phyloP scores from a whole-genome alignment of 495 filamentous ascomycete genomes.

The Penicillium chermesinum region DNA sequence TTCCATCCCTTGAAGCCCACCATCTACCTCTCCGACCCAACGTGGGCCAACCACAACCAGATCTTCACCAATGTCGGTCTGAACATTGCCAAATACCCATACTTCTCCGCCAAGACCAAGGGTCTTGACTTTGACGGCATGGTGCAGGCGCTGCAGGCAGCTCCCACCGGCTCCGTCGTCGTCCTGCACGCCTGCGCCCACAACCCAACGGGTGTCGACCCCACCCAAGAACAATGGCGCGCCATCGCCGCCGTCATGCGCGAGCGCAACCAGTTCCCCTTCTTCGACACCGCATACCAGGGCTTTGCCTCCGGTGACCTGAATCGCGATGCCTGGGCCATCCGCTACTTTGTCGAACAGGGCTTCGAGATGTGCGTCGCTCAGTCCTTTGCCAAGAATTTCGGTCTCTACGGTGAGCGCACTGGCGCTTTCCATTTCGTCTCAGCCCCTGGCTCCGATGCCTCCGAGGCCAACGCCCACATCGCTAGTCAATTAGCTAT shows the following conservation, averaged over 20 bases:
- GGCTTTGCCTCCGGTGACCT: constrained; percentile 95
- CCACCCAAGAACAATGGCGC: constrained; percentile 90
- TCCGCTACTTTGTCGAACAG: constrained; percentile 88
- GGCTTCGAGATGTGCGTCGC: constrained; percentile 95
- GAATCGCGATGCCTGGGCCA: constrained; percentile 75
- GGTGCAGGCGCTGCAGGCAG: constrained; percentile 59
- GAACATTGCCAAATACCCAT: constrained; percentile 77
- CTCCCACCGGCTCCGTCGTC: constrained; percentile 75
- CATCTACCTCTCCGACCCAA: constrained; percentile 88
- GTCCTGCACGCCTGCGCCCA: constrained; percentile 95
- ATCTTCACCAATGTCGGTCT: constrained; percentile 92
- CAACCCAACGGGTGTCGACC: constrained; percentile 97
- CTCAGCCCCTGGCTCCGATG: constrained; percentile 63
- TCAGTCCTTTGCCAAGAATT: constrained; percentile 98
- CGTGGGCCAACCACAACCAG: constrained; percentile 98
- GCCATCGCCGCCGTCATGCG: constrained; percentile 73
- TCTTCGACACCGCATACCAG: constrained; percentile 98
- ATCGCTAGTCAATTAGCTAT: constrained; percentile 89
- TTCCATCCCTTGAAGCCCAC: constrained; percentile 55
- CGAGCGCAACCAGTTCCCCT: constrained; percentile 82
- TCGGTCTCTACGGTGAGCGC: constrained; percentile 94
- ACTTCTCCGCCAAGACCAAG: constrained; percentile 81
- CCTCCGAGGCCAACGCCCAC: constrained; percentile 52
- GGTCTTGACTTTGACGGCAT: constrained; percentile 91
- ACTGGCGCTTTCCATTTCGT: constrained; percentile 97